Base-by-base conservation (phyloP, 2,329 filamentous ascomycete genomes). In the Stemphylium lycopersici region DNA sequence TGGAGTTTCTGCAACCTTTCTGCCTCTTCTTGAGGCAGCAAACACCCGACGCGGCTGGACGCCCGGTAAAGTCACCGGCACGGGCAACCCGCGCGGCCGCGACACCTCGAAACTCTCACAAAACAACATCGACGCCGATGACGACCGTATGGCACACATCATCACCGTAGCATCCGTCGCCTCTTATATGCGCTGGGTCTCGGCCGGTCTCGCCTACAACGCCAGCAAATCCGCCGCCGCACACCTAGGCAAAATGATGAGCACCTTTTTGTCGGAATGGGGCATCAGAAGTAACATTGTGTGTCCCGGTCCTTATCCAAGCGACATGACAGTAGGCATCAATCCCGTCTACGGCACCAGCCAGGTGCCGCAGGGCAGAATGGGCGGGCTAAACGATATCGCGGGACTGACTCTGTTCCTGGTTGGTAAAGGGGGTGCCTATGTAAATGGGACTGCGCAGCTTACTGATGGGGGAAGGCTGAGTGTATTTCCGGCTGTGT, bases 401-500 rank as follows among this genome's bases (percentile, higher is more conserved):
- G 78, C 77, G 0, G 81, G 79, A 12, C 71, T 81, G 13, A 74
- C 82, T 2, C 52, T 83, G 33, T 85, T 82, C 55, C 68, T 85
- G 48, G 77, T 82, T 8, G 77, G 79, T 3, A 80, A 79, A 36
- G 78, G 78, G 5, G 81, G 81, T 1, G 76, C 75, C 11, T 86
- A 84, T 68, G 74, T 81, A 45, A 85, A 85, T 67, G 84, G 84
- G 0, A 78, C 73, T 49, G 74, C 82, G 13, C 76, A 81, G 46
- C 67, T 83, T 2, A 75, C 77, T 6, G 79, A 81, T 69, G 79
- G 79, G 1, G 79, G 79, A 5, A 69, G 78, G 48, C 48, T 72
- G 44, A 55, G 65, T 0, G 70, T 75, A 7, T 71, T 70, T 45
- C 74, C 74, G 4, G 59, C 64, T 20, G 70, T 66, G 1, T 77